A percentile compares a stretch with the other conserved stretches of the same genome.
Conservation (phyloP, 495 filamentous ascomycete genomes). For the Choiromyces venosus region DNA sequence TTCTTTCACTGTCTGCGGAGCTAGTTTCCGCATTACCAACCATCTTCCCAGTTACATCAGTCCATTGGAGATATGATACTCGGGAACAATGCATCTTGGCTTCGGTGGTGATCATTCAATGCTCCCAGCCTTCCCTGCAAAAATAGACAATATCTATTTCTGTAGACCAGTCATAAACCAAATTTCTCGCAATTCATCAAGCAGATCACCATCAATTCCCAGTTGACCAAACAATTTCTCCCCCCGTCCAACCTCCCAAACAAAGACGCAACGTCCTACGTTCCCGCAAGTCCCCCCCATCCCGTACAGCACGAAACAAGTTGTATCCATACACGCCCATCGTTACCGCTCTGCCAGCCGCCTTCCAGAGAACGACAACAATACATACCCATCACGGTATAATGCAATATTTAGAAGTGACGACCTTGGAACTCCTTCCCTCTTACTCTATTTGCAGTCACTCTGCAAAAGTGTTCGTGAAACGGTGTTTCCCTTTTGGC, state of each 20-base stretch:
- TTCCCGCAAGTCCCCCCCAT: no score
- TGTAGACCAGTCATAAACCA: neutral
- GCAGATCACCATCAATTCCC: neutral
- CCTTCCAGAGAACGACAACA: no score
- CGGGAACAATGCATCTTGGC: neutral
- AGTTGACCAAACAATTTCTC: neutral
- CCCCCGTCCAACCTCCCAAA: neutral
- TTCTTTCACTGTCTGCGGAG: neutral
- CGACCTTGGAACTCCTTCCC: no score
- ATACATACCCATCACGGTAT: no score
- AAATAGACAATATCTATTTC: neutral
- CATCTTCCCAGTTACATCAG: neutral
- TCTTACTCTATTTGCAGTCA: no score
- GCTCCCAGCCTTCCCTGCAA: neutral
- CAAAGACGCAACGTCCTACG: no score
- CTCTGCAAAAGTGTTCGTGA: no score
- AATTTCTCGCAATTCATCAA: neutral
- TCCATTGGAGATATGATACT: neutral
- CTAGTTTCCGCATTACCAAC: neutral
- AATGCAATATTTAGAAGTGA: no score
- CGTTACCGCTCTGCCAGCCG: no score
- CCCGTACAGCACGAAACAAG: no score
- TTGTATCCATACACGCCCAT: no score
- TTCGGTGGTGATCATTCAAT: neutral
- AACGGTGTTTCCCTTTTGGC: no score